Conservation (phyloP, 2,329 filamentous ascomycete species). For the Sclerotinia subarctica region DNA sequence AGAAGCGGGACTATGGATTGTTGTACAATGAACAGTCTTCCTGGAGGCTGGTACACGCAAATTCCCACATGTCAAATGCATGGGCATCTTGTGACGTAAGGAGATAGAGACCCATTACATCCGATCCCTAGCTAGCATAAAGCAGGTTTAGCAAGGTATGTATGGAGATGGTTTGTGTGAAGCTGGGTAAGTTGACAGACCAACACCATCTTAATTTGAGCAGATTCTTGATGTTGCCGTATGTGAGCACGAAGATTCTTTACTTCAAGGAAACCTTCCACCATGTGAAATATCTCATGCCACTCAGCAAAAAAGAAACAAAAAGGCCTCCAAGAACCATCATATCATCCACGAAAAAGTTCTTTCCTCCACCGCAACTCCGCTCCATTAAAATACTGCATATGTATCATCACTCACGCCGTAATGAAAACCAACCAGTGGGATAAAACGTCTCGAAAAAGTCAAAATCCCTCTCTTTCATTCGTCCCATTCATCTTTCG, state of each 20-base stretch:
- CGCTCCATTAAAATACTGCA: neutral
- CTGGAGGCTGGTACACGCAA: too few species aligned
- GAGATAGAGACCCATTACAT: neutral
- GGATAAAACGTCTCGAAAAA: neutral
- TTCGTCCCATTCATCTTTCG: neutral
- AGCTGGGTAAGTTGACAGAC: neutral
- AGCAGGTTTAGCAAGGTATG: neutral
- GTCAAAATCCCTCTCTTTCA: neutral
- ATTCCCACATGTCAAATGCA: neutral
- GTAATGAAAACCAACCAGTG: slow-evolving; percentile 4
- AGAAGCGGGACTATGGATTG: neutral
- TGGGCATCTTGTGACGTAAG: neutral
- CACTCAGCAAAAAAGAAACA: neutral
- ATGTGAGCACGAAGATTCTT: neutral
- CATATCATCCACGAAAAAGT: neutral
- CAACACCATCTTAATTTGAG: neutral
- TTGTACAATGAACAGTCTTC: neutral
- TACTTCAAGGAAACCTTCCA: neutral
- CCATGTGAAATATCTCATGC: neutral
- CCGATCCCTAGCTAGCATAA: neutral
- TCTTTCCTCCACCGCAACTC: neutral
- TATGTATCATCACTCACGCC: neutral
- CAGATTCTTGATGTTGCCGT: neutral
- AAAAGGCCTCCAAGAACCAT: too few species aligned
- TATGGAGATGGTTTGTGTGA: neutral